Conservation (phyloP, 805 yeast genomes). For the Yarrowia phangngaensis region DNA sequence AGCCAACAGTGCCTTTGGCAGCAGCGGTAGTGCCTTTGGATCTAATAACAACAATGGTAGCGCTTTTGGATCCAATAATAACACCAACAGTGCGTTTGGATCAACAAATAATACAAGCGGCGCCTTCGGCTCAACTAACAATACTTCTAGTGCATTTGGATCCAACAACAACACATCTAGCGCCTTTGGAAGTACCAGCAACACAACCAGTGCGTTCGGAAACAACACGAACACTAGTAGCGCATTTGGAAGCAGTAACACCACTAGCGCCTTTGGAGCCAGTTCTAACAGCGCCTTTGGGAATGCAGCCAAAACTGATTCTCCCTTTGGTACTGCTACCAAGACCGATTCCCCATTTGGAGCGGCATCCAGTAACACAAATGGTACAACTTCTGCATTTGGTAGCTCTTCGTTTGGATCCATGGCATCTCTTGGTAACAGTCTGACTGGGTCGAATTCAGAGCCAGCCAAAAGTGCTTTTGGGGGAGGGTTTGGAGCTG, state of each 20-base stretch:
- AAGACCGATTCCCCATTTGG: not conserved
- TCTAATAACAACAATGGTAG: constrained; percentile 10
- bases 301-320: not conserved
- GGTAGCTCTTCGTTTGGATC: constrained; percentile 3
- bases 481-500: not conserved
- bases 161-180: constrained; percentile 29
- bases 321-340: not conserved
- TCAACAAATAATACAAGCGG: constrained; percentile 29
- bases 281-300: constrained; percentile 13
- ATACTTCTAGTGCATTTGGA: constrained; percentile 30
- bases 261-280: constrained; percentile 1
- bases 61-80: constrained; percentile 29
- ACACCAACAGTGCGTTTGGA: constrained; percentile 7
- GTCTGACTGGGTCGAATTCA: constrained; percentile 32
- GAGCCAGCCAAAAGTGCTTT: constrained; percentile 31
- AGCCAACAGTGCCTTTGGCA: constrained; percentile 19
- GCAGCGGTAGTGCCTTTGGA: constrained; percentile 11
- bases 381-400: not conserved
- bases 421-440: constrained; percentile 27
- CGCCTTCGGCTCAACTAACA: constrained; percentile 22
- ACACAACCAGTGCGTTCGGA: not conserved
- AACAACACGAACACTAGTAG: not conserved
- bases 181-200: not conserved
- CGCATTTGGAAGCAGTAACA: not conserved
- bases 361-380: not conserved